These are phyloP conservation scores for Candida tetrigidarum DNA, from an alignment of 1,139 yeast genomes.

Conservation along the genomic window DNA sequence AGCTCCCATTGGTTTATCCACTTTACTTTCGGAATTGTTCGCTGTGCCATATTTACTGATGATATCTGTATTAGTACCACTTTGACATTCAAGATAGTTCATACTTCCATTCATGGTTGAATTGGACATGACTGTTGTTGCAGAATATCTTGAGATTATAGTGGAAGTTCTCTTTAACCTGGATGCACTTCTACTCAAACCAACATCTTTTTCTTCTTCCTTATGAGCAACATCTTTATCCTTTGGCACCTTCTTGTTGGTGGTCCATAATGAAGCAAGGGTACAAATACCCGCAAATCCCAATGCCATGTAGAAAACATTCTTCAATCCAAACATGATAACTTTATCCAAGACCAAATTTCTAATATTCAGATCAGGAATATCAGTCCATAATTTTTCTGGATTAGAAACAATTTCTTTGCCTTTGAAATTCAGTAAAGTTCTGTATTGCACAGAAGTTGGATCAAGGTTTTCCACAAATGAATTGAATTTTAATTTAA, in stretches of 20 bases:
- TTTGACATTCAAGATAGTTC: slow-evolving; percentile 1
- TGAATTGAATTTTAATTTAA: slow-evolving; percentile 23
- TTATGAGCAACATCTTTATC: slow-evolving; percentile 8
- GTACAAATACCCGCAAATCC: slow-evolving; percentile 36
- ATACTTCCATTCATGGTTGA: slow-evolving; percentile 3
- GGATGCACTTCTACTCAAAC: not conserved
- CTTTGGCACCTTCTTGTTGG: slow-evolving; percentile 43
- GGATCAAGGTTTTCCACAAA: slow-evolving; percentile 19
- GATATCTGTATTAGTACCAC: not conserved
- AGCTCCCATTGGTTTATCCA: not conserved
- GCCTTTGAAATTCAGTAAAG: slow-evolving; percentile 23
- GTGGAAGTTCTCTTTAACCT: slow-evolving; percentile 2
- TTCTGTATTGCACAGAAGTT: slow-evolving; percentile 21
- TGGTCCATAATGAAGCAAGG: slow-evolving; percentile 32
- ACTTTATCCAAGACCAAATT: slow-evolving; percentile 30
- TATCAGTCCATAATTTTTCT: slow-evolving; percentile 27
- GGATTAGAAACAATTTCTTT: slow-evolving; percentile 33
- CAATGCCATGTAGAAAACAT: slow-evolving; percentile 43
- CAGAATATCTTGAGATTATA: slow-evolving; percentile 3
- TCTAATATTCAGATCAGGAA: slow-evolving; percentile 22
- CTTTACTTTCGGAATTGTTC: not conserved
- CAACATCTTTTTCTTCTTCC: slow-evolving; percentile 6
- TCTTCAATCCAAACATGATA: slow-evolving; percentile 38
- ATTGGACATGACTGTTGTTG: slow-evolving; percentile 6
- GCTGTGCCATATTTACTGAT: not conserved